Percentiles rank a stretch among this genome's conserved stretches.
phyloP scores from a whole-genome alignment of 2,329 filamentous ascomycete species.

The Fusarium sp. region DNA sequence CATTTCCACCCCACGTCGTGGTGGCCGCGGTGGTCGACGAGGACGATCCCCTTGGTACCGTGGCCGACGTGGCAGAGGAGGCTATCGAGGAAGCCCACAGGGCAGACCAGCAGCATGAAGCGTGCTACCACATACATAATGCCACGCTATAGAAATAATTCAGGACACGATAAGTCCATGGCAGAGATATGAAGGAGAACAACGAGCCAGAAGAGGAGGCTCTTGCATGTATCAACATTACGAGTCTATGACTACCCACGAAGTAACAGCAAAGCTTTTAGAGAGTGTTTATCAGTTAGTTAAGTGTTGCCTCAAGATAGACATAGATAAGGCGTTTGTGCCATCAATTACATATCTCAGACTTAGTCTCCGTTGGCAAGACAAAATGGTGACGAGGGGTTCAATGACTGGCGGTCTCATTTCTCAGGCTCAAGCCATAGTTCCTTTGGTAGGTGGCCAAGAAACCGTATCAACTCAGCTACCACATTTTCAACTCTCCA shows the following conservation, averaged over 20 bases:
- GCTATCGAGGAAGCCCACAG: constrained; percentile 11
- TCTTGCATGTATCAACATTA: constrained; percentile 7
- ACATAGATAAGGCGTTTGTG: not conserved
- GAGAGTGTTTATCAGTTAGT: not conserved
- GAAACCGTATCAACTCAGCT: constrained; percentile 16
- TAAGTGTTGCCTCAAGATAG: not conserved
- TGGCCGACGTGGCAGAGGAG: constrained; percentile 41
- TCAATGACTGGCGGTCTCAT: not conserved
- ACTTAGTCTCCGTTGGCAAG: not conserved
- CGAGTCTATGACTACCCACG: not conserved
- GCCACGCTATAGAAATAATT: not conserved
- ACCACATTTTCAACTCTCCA: constrained; percentile 3
- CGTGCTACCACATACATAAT: not conserved
- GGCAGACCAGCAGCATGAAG: constrained; percentile 1
- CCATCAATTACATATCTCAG: not conserved
- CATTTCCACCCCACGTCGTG: constrained; percentile 15
- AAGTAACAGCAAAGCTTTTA: not conserved
- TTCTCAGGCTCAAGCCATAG: constrained; percentile 23
- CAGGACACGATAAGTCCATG: not conserved
- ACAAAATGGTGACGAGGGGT: not conserved
- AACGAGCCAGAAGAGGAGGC: not conserved
- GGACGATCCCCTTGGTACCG: constrained; percentile 40
- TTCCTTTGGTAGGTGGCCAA: constrained; percentile 20
- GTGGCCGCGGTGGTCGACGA: constrained; percentile 39
- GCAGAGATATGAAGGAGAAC: not conserved